Percentiles rank a stretch among this genome's conserved stretches.
These are phyloP conservation scores for Solanum peruvianum DNA, from an alignment of 257 asterid species.

Conservation along the genomic window DNA sequence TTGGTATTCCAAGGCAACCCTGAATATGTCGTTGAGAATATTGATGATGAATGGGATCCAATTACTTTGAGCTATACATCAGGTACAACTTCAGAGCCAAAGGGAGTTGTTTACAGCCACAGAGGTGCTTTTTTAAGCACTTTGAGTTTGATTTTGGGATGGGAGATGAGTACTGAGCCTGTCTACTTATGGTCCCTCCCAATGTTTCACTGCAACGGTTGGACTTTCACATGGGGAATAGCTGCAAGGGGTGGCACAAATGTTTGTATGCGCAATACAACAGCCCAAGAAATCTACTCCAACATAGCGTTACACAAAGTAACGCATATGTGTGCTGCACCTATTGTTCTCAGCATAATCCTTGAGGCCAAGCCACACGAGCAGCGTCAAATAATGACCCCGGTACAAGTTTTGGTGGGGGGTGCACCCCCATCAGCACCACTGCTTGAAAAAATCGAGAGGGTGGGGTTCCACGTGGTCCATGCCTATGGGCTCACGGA, in stretches of 20 bases:
- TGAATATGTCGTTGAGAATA: slow-evolving; percentile 10
- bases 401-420: slow-evolving; percentile 56
- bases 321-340: slow-evolving; percentile 91
- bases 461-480: slow-evolving; percentile 56
- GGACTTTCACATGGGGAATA: slow-evolving; percentile 93
- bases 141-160: slow-evolving; percentile 46
- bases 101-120: slow-evolving; percentile 78
- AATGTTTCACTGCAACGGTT: slow-evolving; percentile 91
- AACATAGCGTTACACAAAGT: slow-evolving; percentile 42
- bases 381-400: slow-evolving; percentile 14
- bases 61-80: slow-evolving; percentile 77
- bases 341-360: slow-evolving; percentile 54
- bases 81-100: slow-evolving; percentile 76
- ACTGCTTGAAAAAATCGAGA: slow-evolving; percentile 43
- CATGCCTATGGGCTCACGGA: slow-evolving; percentile 88
- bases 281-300: slow-evolving; percentile 50
- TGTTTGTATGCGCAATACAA: slow-evolving; percentile 63
- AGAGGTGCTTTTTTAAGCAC: slow-evolving; percentile 76
- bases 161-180: slow-evolving; percentile 72
- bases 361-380: slow-evolving; percentile 47
- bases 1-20: slow-evolving; percentile 40
- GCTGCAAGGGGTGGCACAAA: slow-evolving; percentile 90
- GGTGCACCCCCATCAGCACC: slow-evolving; percentile 81
- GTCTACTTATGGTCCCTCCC: slow-evolving; percentile 88
- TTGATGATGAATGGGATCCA: slow-evolving; percentile 69